Percentiles rank a stretch among this genome's conserved stretches.
These are phyloP conservation scores for Candida silvatica DNA, from an alignment of 805 yeast species.

Conservation along the genomic window DNA sequence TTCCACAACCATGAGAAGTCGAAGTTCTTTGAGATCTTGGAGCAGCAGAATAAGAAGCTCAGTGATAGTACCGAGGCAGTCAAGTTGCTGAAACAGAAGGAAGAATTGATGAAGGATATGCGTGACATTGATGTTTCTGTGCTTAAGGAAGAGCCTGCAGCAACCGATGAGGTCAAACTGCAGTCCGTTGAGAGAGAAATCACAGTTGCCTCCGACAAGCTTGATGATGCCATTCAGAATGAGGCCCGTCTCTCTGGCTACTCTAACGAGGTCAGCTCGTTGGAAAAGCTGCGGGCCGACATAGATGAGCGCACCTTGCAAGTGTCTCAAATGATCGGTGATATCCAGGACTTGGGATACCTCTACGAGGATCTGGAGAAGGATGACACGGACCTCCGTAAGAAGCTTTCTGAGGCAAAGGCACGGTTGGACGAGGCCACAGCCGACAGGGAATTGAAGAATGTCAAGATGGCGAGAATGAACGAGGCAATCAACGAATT, in stretches of 20 bases:
- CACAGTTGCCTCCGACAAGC: neutral
- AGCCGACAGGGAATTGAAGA: conserved; percentile 36
- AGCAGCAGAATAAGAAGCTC: conserved; percentile 15
- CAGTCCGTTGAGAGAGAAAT: neutral
- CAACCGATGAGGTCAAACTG: neutral
- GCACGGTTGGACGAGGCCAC: conserved; percentile 19
- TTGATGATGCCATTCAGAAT: neutral
- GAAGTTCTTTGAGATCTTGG: conserved; percentile 16
- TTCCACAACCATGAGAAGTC: conserved; percentile 35
- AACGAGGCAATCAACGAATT: conserved; percentile 47
- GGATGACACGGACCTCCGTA: conserved; percentile 28
- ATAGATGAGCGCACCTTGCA: conserved; percentile 6
- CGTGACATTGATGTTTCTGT: conserved; percentile 22
- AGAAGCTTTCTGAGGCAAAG: conserved; percentile 33
- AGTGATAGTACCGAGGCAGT: conserved; percentile 12
- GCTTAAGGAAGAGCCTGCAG: conserved; percentile 18
- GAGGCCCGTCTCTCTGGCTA: conserved; percentile 5
- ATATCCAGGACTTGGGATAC: conserved; percentile 17
- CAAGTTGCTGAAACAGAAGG: conserved; percentile 18
- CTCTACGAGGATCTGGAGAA: conserved; percentile 40
- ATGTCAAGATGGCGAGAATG: conserved; percentile 34
- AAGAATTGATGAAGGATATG: conserved; percentile 19
- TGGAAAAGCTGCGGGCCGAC: conserved; percentile 4
- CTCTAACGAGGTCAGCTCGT: conserved; percentile 5
- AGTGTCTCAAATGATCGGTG: conserved; percentile 4